A percentile compares a stretch with the other conserved stretches of the same genome.
Evolutionary conservation across 192 early-diverging fungal species (phyloP).

Genomic region (Coemansia asiatica): DNA sequence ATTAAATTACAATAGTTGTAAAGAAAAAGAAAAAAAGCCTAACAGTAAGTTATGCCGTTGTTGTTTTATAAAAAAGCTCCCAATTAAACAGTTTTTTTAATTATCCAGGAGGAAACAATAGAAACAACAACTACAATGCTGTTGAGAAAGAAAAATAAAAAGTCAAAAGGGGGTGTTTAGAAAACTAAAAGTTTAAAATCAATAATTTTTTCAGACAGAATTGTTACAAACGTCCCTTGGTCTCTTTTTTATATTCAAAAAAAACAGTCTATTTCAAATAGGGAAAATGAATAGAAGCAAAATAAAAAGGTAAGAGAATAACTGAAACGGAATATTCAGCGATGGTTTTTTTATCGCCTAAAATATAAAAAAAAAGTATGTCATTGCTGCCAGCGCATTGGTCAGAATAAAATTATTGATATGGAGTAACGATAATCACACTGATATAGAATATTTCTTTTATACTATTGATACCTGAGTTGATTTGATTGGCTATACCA

Average conservation of each 20-base stretch:
- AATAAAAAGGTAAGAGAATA: background rate
- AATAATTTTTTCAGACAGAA: background rate
- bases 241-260: background rate
- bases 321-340: background rate
- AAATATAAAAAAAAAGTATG: background rate
- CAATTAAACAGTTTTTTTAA: no score
- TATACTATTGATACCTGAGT: no score
- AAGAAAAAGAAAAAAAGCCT: background rate
- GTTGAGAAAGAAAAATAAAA: background rate
- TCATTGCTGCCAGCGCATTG: background rate
- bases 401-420: background rate
- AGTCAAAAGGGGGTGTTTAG: background rate
- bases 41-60: no score
- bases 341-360: background rate
- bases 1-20: background rate
- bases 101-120: no score
- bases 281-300: background rate
- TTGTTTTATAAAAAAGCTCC: no score
- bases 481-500: background rate
- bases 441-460: no score
- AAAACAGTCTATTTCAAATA: background rate
- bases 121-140: background rate
- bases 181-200: background rate
- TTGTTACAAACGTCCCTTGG: background rate
- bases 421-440: background rate